Base-by-base conservation (phyloP, 495 filamentous ascomycete species). In the Penicillium paradoxum region DNA sequence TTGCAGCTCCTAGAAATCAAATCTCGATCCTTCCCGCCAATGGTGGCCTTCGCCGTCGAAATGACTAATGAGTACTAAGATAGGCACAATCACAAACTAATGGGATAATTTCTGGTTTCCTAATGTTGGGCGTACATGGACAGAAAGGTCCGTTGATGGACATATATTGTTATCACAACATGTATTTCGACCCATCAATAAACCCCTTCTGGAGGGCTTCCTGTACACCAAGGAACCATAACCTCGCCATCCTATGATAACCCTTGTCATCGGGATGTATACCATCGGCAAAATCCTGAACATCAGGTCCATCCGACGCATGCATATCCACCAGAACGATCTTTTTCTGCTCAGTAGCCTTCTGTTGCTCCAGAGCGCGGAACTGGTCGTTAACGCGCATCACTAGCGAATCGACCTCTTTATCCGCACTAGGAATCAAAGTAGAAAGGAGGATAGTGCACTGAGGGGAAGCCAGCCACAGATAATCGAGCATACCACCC, bases 1-100 rank as follows among this genome's bases (percentile, higher is more conserved):
- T 9, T 1, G 57, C 55, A 17, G 50, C 58, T 2, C 45, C 57
- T 17, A 66, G 36, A 17, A 63, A 59, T 27, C 24, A 7, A 27
- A 27, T 27, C 24, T 7, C 24, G 7, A 27, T 27, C 24, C 3
- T 27, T 27, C 24, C 24, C 24, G 24, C 24, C 24, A 27, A 27
- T 27, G 24, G 3, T 27, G 24, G 24, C 24, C 24, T 27, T 27
- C 24, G 24, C 24, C 24, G 7, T 7, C 24, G 3, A 7, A 27
- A 27, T 27, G 24, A 27, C 3, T 27, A 27, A 27, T 27, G 24
- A 27, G 24, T 27, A 27, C 24, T 27, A 27, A 27, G 24, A 27
- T 27, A 3, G 24, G 7, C 24, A 27, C 7, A 7, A 27, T 27
- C 24, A 7, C 7, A 27, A 27, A 27, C n/a, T n/a, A 27, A 27